These are phyloP conservation scores for Rauvolfia tetraphylla DNA, from an alignment of 257 asterid species.

Conservation along the genomic window DNA sequence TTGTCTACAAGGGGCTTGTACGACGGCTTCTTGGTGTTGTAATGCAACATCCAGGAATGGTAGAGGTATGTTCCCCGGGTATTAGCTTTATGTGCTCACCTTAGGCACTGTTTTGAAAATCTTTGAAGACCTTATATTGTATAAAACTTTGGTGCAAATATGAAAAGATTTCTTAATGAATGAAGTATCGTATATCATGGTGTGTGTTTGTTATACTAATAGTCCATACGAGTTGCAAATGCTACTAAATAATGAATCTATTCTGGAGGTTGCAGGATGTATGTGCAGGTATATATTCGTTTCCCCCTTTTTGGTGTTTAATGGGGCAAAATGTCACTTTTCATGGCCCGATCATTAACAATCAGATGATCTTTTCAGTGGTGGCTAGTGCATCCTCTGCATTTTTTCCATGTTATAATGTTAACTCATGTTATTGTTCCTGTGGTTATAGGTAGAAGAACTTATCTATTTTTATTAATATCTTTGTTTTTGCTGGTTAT, in stretches of 20 bases:
- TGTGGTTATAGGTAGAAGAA: not conserved
- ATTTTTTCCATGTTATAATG: not conserved
- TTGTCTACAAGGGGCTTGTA: slow-evolving; percentile 75
- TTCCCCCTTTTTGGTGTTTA: too few relatives aligned
- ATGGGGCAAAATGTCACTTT: not conserved
- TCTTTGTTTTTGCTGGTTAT: not conserved
- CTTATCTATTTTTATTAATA: not conserved
- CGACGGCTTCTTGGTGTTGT: slow-evolving; percentile 76
- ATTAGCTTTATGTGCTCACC: not conserved
- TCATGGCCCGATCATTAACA: not conserved
- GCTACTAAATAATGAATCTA: not conserved
- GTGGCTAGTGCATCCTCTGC: not conserved
- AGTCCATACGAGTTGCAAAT: not conserved
- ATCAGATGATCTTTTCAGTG: not conserved
- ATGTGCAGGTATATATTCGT: not conserved
- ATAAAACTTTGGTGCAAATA: too few relatives aligned
- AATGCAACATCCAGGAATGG: slow-evolving; percentile 92
- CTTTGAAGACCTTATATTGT: not conserved
- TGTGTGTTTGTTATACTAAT: not conserved
- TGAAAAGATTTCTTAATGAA: too few relatives aligned
- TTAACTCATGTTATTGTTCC: not conserved
- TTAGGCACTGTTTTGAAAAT: not conserved
- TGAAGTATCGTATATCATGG: too few relatives aligned
- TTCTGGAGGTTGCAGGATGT: not conserved
- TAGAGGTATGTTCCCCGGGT: slow-evolving; percentile 52